These are phyloP conservation scores for Suhomyces chickasaworum DNA, from an alignment of 1,139 yeast genomes.

Conservation along the genomic window DNA sequence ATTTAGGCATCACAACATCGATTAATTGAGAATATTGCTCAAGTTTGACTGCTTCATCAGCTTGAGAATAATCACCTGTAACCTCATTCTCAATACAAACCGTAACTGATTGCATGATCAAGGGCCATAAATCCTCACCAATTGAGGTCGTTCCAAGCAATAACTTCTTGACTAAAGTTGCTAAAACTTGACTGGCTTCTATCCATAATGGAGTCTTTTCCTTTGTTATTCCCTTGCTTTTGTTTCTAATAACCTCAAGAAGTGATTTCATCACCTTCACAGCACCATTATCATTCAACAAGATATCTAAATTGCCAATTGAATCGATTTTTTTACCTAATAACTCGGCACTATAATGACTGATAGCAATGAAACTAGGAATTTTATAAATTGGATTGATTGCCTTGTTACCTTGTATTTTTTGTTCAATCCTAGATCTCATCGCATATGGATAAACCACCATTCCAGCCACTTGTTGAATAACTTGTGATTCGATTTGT, in stretches of 20 bases:
- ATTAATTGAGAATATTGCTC: slow-evolving; percentile 48
- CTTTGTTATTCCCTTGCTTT: slow-evolving; percentile 37
- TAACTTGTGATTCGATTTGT: slow-evolving; percentile 44
- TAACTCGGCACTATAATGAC: slow-evolving; percentile 51
- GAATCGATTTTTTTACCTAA: slow-evolving; percentile 38
- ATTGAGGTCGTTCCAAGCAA: neutral
- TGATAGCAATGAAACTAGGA: slow-evolving; percentile 70
- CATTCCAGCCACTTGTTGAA: slow-evolving; percentile 56
- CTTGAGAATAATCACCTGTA: slow-evolving; percentile 5
- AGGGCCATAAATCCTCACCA: slow-evolving; percentile 46
- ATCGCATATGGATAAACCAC: slow-evolving; percentile 61
- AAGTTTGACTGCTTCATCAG: slow-evolving; percentile 52
- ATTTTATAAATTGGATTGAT: slow-evolving; percentile 41
- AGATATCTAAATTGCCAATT: slow-evolving; percentile 31
- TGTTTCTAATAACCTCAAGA: slow-evolving; percentile 23
- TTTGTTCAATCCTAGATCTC: slow-evolving; percentile 51
- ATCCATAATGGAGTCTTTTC: slow-evolving; percentile 44
- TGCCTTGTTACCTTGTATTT: slow-evolving; percentile 28
- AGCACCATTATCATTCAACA: slow-evolving; percentile 51
- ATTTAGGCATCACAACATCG: slow-evolving; percentile 41
- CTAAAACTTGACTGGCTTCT: slow-evolving; percentile 34
- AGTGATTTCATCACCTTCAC: slow-evolving; percentile 25
- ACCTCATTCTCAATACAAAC: slow-evolving; percentile 36
- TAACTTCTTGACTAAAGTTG: neutral
- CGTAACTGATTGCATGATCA: slow-evolving; percentile 45